Evolutionary conservation across 2,329 filamentous ascomycete genomes (phyloP).

Genomic region (Beauveria sp.): DNA sequence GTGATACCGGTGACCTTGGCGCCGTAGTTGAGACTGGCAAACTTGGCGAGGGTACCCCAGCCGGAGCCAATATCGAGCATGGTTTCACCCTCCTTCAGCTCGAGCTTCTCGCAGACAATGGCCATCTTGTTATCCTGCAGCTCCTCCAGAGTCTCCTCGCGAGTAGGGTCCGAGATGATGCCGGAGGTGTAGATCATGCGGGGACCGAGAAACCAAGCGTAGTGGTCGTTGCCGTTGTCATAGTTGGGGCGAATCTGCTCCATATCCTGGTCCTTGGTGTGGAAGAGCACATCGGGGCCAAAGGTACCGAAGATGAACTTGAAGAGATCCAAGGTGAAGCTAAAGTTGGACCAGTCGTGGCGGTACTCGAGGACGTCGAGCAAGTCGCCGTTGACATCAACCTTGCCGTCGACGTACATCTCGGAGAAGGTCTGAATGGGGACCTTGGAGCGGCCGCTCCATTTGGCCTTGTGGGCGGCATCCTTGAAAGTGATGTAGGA

Average conservation of each 20-base stretch:
- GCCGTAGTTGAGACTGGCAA: slow-evolving; percentile 86
- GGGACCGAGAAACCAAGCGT: slow-evolving; percentile 95
- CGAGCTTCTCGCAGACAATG: slow-evolving; percentile 93
- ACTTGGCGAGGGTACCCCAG: slow-evolving; percentile 94
- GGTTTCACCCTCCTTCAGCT: slow-evolving; percentile 68
- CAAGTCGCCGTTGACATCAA: slow-evolving; percentile 90
- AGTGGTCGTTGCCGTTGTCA: slow-evolving; percentile 96
- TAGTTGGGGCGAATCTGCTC: slow-evolving; percentile 98
- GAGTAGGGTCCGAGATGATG: slow-evolving; percentile 78
- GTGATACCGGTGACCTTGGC: slow-evolving; percentile 83
- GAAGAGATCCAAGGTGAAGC: slow-evolving; percentile 79
- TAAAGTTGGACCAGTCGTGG: slow-evolving; percentile 95
- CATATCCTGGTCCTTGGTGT: slow-evolving; percentile 90
- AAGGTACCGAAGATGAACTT: slow-evolving; percentile 83
- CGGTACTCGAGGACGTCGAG: slow-evolving; percentile 87
- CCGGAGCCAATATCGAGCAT: slow-evolving; percentile 95
- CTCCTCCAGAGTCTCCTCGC: slow-evolving; percentile 86
- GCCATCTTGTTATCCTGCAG: slow-evolving; percentile 97
- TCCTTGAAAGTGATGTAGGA: slow-evolving; percentile 82
- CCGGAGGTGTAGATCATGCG: slow-evolving; percentile 99
- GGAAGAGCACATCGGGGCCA: slow-evolving; percentile 85
- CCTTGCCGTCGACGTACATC: slow-evolving; percentile 93
- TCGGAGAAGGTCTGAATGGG: slow-evolving; percentile 93
- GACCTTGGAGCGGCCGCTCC: slow-evolving; percentile 71
- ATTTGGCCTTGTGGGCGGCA: slow-evolving; percentile 53